Percentiles rank a stretch among this genome's conserved stretches.
These are phyloP conservation scores for Annona cherimola DNA, from an alignment of 164 flowering plant species.

Conservation along the genomic window DNA sequence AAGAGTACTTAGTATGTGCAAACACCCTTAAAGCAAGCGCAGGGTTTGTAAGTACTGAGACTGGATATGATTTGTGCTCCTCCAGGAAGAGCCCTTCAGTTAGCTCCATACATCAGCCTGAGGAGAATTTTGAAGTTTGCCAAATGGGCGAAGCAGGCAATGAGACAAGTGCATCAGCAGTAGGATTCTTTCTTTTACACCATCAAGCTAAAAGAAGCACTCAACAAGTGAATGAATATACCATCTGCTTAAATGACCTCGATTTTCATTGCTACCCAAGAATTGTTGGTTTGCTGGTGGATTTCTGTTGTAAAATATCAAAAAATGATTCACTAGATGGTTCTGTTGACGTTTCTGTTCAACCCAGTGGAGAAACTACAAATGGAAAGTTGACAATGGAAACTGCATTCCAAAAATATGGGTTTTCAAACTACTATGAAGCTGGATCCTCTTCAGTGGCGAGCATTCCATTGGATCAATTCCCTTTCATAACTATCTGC, in stretches of 20 bases:
- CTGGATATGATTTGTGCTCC: slow-evolving; percentile 33
- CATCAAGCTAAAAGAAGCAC: slow-evolving; percentile 31
- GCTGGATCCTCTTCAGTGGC: slow-evolving; percentile 26
- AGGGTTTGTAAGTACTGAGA: slow-evolving; percentile 19
- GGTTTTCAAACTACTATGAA: slow-evolving; percentile 59
- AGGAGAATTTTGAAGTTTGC: slow-evolving; percentile 11
- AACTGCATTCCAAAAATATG: slow-evolving; percentile 41
- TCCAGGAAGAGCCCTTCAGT: slow-evolving; percentile 25
- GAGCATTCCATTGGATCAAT: slow-evolving; percentile 48
- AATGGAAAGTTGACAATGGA: slow-evolving; percentile 7
- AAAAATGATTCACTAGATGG: slow-evolving; percentile 11
- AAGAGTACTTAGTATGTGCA: slow-evolving; percentile 29
- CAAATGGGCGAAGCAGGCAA: slow-evolving; percentile 9
- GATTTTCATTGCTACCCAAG: slow-evolving; percentile 75
- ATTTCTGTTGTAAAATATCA: slow-evolving; percentile 39
- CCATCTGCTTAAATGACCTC: slow-evolving; percentile 38
- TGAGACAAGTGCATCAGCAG: slow-evolving; percentile 19
- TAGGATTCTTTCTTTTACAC: slow-evolving; percentile 45
- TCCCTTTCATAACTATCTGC: slow-evolving; percentile 53
- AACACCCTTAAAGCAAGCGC: slow-evolving; percentile 34
- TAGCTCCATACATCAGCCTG: slow-evolving; percentile 21
- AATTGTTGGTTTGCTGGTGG: slow-evolving; percentile 38
- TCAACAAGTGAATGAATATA: slow-evolving; percentile 21
- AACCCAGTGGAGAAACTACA: slow-evolving; percentile 7
- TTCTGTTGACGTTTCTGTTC: slow-evolving; percentile 17